Evolutionary conservation across 2,329 filamentous ascomycete species (phyloP).

Genomic region (Xylaria sp.): DNA sequence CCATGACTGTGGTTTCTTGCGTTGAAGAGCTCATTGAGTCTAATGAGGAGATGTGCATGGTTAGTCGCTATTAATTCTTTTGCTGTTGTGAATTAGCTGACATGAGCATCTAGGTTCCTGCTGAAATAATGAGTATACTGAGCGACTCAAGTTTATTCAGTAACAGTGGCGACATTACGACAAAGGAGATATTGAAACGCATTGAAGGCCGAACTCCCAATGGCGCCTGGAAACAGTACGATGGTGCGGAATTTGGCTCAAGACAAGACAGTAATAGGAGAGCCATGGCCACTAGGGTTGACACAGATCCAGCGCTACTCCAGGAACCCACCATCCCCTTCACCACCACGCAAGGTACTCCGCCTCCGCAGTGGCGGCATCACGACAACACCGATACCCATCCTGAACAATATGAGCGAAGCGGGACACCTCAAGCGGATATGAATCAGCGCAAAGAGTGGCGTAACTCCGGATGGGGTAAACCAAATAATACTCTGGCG

Average conservation of each 20-base stretch:
- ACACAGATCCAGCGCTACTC: constrained; percentile 82
- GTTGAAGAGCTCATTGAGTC: constrained; percentile 91
- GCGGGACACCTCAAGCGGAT: constrained; percentile 55
- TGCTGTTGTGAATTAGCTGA: constrained; percentile 10
- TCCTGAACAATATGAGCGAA: constrained; percentile 58
- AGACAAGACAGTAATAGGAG: constrained; percentile 67
- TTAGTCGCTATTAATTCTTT: constrained; percentile 60
- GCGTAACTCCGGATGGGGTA: constrained; percentile 67
- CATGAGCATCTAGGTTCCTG: constrained; percentile 76
- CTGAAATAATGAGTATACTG: constrained; percentile 87
- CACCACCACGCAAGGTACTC: constrained; percentile 58
- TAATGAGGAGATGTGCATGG: constrained; percentile 97
- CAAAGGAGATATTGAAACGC: constrained; percentile 94
- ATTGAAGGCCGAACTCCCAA: constrained; percentile 79
- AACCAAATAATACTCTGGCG: constrained; percentile 62
- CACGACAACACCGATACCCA: constrained; percentile 59
- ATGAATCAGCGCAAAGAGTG: constrained; percentile 63
- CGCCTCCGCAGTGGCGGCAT: constrained; percentile 62
- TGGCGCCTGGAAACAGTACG: constrained; percentile 67
- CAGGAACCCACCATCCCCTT: constrained; percentile 65
- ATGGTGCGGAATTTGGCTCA: constrained; percentile 67
- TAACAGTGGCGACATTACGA: constrained; percentile 86
- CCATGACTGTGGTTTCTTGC: constrained; percentile 92
- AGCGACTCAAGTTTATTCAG: constrained; percentile 86
- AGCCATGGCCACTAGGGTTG: constrained; percentile 72